Evolutionary conservation across 2,329 filamentous ascomycete species (phyloP), one percentile per base, ranked within the genome.

Genomic region (Chaetoscypha palmicola): DNA sequence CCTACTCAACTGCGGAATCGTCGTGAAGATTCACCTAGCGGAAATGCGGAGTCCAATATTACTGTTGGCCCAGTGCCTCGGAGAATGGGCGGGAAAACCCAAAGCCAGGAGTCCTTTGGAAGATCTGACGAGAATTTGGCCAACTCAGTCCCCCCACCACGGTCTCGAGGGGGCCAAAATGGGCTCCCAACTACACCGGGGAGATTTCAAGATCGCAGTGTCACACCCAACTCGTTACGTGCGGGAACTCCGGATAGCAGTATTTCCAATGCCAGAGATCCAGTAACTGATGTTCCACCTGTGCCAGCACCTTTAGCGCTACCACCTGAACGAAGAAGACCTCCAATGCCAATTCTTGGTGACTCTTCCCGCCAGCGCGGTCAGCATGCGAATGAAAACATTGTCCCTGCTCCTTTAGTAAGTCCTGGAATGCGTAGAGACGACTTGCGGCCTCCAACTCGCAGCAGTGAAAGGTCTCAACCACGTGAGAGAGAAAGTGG

Each of bases 391-490:
- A 52, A 42, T 21, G 58, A 61, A n/a, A 59, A 55, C 45, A 56
- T 61, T 36, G 56, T 64, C 24, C 62, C 65, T 14, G 60, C 62
- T 21, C 62, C 65, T 12, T 47, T 64, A 5, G 58, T 57, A 24
- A 64, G 62, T 33, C 64, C 65, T 26, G 59, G 54, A 22, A 60
- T 58, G 48, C 50, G 56, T 10, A 57, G 59, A 52, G 60, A 63
- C 17, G 63, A 64, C 34, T 45, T 59, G 31, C 56, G 56, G 7
- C 55, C 56, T 31, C 60, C 62, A 23, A 58, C 59, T 19, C 56
- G 62, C 34, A 62, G 55, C 35, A 61, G 54, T 44, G 60, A 64
- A 35, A 43, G 58, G 33, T 45, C 50, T 21, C 38, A 43, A 38
- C 43, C 53, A 22, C 50, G 50, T 36, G 52, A 54, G 32, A 35